phyloP scores from a whole-genome alignment of 1,284 basidiomycete genomes.

The Apiotrichum porosum region DNA sequence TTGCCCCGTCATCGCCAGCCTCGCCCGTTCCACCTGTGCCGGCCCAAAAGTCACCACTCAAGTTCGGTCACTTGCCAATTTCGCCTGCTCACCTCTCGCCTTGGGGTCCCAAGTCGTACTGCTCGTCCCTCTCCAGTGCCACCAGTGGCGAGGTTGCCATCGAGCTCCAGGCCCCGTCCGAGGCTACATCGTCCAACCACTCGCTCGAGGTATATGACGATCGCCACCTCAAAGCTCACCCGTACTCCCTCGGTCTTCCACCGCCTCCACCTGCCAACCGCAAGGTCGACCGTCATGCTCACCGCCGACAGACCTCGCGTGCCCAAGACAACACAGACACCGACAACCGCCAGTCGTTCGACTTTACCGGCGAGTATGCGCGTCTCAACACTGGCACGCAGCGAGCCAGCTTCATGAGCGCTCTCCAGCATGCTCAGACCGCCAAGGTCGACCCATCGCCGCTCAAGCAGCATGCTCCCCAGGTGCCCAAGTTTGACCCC shows the following conservation, averaged over 20 bases:
- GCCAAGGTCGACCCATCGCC: not conserved
- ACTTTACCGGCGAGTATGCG: constrained; percentile 74
- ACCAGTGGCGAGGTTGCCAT: too few species aligned
- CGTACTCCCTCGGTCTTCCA: not conserved
- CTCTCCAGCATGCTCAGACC: constrained; percentile 13
- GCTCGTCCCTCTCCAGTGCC: too few species aligned
- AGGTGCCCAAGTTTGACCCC: constrained; percentile 10
- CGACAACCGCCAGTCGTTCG: constrained; percentile 63
- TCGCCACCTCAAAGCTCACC: too few species aligned
- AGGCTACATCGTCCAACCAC: too few species aligned
- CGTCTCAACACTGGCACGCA: constrained; percentile 63
- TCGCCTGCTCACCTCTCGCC: not conserved
- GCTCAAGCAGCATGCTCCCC: constrained; percentile 10
- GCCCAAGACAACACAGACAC: not conserved
- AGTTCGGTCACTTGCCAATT: too few species aligned
- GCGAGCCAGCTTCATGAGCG: constrained; percentile 68
- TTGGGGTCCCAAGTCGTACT: too few species aligned
- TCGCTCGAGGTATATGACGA: too few species aligned
- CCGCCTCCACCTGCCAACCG: not conserved
- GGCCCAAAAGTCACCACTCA: too few species aligned
- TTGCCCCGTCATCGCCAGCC: constrained; percentile 33
- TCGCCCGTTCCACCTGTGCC: too few species aligned
- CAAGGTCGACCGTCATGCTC: not conserved
- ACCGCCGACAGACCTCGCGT: not conserved
- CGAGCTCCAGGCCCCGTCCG: too few species aligned